Evolutionary conservation across 2,329 filamentous ascomycete species (phyloP).

Genomic region (Microascus cirrosus): DNA sequence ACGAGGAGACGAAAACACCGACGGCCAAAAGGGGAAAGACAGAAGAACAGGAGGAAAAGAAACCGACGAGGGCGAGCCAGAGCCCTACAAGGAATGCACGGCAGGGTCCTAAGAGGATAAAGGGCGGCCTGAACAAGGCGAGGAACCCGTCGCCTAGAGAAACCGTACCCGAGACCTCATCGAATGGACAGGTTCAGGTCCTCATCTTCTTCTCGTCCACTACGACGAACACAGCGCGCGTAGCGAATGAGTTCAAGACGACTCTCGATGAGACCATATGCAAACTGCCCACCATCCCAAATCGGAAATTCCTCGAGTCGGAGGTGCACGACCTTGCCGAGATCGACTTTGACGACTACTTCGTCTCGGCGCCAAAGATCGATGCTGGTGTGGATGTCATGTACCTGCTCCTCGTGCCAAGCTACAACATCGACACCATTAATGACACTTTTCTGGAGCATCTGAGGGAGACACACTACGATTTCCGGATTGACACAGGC

Average conservation of each 20-base stretch:
- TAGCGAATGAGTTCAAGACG: conserved; percentile 52
- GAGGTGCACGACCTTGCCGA: conserved; percentile 69
- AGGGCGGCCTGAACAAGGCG: conserved; percentile 23
- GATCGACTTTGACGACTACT: conserved; percentile 88
- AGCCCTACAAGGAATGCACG: conserved; percentile 15
- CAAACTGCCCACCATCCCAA: conserved; percentile 20
- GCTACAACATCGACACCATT: conserved; percentile 91
- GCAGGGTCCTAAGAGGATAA: conserved; percentile 37
- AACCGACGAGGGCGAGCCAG: conserved; percentile 3
- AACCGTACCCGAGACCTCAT: conserved; percentile 15
- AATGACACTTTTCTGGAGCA: conserved; percentile 81
- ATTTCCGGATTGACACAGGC: conserved; percentile 90
- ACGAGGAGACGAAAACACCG: conserved; percentile 12
- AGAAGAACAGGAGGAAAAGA: background rate
- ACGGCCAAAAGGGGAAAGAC: background rate
- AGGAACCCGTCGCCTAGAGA: conserved; percentile 1
- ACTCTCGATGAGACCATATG: conserved; percentile 41
- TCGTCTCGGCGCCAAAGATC: conserved; percentile 62
- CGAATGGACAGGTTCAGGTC: conserved; percentile 47
- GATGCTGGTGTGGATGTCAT: conserved; percentile 50
- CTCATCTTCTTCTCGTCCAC: conserved; percentile 85
- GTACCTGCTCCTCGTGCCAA: conserved; percentile 77
- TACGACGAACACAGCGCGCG: conserved; percentile 70
- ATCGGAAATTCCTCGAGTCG: conserved; percentile 38
- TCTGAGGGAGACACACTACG: conserved; percentile 84